A percentile compares a stretch with the other conserved stretches of the same genome.
These are phyloP conservation scores for Domatiomyces catenatus DNA, from an alignment of 2,329 filamentous ascomycete genomes.

Conservation along the genomic window DNA sequence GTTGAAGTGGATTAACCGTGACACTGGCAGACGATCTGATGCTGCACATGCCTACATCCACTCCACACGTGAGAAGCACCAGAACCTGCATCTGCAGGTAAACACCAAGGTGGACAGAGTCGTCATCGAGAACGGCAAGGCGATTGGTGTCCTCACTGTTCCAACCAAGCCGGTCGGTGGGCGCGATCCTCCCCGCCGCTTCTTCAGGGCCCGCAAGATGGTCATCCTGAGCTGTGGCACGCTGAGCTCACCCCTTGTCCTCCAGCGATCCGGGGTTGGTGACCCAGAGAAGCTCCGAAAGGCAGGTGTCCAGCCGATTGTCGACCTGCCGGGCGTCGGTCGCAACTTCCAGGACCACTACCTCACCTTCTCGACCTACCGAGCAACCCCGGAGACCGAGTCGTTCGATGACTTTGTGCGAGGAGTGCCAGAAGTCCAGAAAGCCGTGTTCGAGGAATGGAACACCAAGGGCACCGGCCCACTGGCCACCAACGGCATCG, in stretches of 20 bases:
- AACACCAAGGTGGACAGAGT: slow-evolving; percentile 69
- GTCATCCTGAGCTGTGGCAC: slow-evolving; percentile 60
- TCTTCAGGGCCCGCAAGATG: slow-evolving; percentile 55
- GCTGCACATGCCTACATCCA: slow-evolving; percentile 67
- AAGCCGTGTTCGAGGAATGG: slow-evolving; percentile 62
- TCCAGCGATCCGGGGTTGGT: slow-evolving; percentile 60
- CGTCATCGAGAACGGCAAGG: slow-evolving; percentile 55
- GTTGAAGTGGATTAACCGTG: slow-evolving; percentile 70
- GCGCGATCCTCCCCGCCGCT: slow-evolving; percentile 33
- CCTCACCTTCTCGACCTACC: slow-evolving; percentile 53
- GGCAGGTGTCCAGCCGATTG: slow-evolving; percentile 51
- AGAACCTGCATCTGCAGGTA: slow-evolving; percentile 55
- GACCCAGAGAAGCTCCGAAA: slow-evolving; percentile 56
- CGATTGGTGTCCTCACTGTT: slow-evolving; percentile 56
- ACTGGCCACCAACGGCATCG: slow-evolving; percentile 62
- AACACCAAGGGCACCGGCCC: slow-evolving; percentile 64
- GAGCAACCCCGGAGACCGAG: slow-evolving; percentile 60
- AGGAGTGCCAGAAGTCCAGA: slow-evolving; percentile 57
- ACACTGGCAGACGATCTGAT: slow-evolving; percentile 54
- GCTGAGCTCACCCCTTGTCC: slow-evolving; percentile 56
- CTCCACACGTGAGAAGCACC: slow-evolving; percentile 53
- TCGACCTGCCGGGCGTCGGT: slow-evolving; percentile 58
- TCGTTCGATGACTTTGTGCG: slow-evolving; percentile 68
- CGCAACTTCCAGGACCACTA: slow-evolving; percentile 67
- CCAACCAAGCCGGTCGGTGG: slow-evolving; percentile 53